Conservation (phyloP, 352 stramenopile genomes). For the Phytophthora pseudosyringae region DNA sequence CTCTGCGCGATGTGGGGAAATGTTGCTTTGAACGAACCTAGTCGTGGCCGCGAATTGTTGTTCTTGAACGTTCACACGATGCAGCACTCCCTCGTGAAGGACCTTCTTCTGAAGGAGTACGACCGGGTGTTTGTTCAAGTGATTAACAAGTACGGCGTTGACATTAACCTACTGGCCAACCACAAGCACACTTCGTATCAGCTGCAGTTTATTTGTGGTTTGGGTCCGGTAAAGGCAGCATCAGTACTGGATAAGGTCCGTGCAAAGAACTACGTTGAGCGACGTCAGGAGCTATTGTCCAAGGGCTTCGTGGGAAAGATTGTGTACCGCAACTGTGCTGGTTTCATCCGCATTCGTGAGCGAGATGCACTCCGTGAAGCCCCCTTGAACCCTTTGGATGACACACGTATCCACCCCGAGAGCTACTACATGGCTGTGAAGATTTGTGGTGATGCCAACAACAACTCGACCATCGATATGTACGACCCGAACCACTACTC, state of each 20-base stretch:
- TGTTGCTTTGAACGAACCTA: constrained; percentile 78
- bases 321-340: constrained; percentile 88
- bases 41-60: constrained; percentile 77
- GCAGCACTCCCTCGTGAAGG: constrained; percentile 88
- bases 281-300: constrained; percentile 85
- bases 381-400: constrained; percentile 86
- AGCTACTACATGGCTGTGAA: constrained; percentile 94
- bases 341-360: constrained; percentile 89
- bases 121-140: constrained; percentile 87
- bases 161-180: constrained; percentile 91
- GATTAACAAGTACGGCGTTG: constrained; percentile 89
- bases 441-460: constrained; percentile 91
- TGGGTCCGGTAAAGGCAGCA: constrained; percentile 84
- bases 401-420: constrained; percentile 89
- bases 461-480: constrained; percentile 92
- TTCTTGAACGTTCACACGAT: constrained; percentile 89
- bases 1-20: constrained; percentile 89
- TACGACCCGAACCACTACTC: constrained; percentile 92
- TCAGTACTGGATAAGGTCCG: constrained; percentile 85
- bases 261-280: constrained; percentile 87
- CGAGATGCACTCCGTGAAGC: constrained; percentile 85
- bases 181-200: constrained; percentile 90
- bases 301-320: constrained; percentile 86
- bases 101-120: constrained; percentile 86
- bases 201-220: constrained; percentile 87